Evolutionary conservation across 805 yeast genomes (phyloP), one percentile per base, ranked within the genome.

Genomic region (Henningerozyma blattae): DNA sequence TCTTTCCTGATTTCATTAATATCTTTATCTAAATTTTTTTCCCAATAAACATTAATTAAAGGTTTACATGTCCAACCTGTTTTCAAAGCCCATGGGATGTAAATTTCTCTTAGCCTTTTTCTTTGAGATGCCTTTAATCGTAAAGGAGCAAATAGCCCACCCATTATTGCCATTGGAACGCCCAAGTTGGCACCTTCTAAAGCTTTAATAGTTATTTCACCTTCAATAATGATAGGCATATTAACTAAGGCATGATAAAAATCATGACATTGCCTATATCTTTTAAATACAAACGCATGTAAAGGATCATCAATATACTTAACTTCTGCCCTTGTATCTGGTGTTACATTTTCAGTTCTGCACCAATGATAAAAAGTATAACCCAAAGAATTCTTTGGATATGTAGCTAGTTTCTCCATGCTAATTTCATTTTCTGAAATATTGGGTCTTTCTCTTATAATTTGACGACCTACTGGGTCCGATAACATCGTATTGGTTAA

Each of bases 191-290:
- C 79, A 48, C 77, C 93, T 56, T 89, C 98, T 45, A 91, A 75
- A 10, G 86, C 80, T 57, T 91, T 91, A 15, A 91, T 79, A 0
- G 95, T 85, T 34, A 91, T 78, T 52, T 91, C 98, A n/a, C 98
- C 98, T 51, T 91, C 97, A 43, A 91, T 72, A 29, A 82, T 77
- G 31, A 87, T 82, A 0, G 97, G 97, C 33, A 84, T 65, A 13
- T 93, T 89, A 0, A 93, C 80, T 19, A 91, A 67, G 1, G 97
- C 83, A 52, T 91, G 98, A 52, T 86, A 89, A 50, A 91, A 91
- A 52, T 91, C 98, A 50, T 91, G 98, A 52, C 95, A 87, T 54
- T 91, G 97, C 34, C 98, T 71, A 54, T 89, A 91, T 46, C 98
- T 64, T 54, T 85, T 93, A 64, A 77, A 85, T n/a, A 89, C 79